These are phyloP conservation scores for Cordyceps fumosorosea DNA, from an alignment of 2,329 filamentous ascomycete species.

Conservation along the genomic window DNA sequence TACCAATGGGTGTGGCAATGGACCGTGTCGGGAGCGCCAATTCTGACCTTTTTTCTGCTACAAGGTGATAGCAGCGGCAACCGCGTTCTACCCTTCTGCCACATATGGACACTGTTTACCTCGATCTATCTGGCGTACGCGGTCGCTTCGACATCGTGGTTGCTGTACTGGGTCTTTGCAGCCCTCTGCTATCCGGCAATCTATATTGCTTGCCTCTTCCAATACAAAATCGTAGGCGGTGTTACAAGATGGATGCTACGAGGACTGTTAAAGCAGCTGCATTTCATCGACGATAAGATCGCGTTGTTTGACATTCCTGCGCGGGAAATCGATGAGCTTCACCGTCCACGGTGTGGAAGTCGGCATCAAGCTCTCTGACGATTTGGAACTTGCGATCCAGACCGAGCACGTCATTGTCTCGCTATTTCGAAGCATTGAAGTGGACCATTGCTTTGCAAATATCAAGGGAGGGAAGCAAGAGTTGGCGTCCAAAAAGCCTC, in stretches of 20 bases:
- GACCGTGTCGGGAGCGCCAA: background rate
- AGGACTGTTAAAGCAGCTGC: background rate
- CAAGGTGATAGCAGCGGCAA: background rate
- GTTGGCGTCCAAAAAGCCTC: background rate
- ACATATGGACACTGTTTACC: background rate
- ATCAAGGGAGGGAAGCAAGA: background rate
- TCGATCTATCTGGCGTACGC: background rate
- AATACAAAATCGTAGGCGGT: background rate
- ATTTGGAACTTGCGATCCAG: background rate
- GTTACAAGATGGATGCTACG: background rate
- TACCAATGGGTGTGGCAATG: background rate
- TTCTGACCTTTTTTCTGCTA: background rate
- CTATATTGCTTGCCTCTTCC: background rate
- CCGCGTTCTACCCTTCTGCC: background rate
- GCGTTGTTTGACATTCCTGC: background rate
- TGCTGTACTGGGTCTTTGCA: background rate
- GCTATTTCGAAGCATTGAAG: background rate
- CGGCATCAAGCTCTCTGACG: background rate
- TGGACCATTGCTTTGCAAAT: background rate
- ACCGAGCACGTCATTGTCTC: background rate
- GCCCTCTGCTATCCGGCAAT: background rate
- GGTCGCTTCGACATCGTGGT: background rate
- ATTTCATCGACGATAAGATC: slow-evolving; percentile 1
- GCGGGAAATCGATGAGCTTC: background rate
- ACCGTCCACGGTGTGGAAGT: background rate